A percentile compares a stretch with the other conserved stretches of the same genome.
These are phyloP conservation scores for Aspergillus alliaceus DNA, from an alignment of 2,329 filamentous ascomycete genomes.

Conservation along the genomic window DNA sequence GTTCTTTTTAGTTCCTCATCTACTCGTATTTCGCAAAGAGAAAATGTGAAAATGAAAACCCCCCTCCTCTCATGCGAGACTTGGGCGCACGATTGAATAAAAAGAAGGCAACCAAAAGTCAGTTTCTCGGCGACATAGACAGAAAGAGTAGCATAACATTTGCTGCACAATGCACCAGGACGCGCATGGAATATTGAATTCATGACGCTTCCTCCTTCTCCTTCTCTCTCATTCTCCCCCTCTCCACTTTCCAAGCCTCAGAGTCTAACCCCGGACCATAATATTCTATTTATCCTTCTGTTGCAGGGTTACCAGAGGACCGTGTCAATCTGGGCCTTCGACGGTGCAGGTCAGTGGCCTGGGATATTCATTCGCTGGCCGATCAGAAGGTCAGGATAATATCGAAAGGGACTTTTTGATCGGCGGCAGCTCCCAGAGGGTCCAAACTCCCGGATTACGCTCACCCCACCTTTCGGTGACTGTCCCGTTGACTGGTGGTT, in stretches of 20 bases:
- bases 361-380: not conserved
- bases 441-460: not conserved
- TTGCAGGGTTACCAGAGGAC: constrained; percentile 10
- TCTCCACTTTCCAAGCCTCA: not conserved
- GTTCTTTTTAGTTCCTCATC: not conserved
- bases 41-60: constrained; percentile 5
- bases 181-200: not conserved
- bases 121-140: not conserved
- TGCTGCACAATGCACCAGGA: not conserved
- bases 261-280: not conserved
- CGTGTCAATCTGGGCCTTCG: not conserved
- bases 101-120: constrained; percentile 13
- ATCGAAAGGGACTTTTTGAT: not conserved
- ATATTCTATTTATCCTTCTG: not conserved
- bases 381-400: not conserved
- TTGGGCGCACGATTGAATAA: too few species aligned
- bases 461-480: constrained; percentile 15
- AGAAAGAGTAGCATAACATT: not conserved
- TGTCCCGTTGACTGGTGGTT: constrained; percentile 1
- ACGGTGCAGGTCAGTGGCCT: not conserved
- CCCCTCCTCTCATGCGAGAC: not conserved
- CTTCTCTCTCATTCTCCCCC: not conserved
- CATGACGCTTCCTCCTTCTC: not conserved
- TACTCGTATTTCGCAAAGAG: not conserved
- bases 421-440: not conserved